These are phyloP conservation scores for Pseudognaphalium luteoalbum DNA, from an alignment of 129 eudicot genomes.

Conservation along the genomic window DNA sequence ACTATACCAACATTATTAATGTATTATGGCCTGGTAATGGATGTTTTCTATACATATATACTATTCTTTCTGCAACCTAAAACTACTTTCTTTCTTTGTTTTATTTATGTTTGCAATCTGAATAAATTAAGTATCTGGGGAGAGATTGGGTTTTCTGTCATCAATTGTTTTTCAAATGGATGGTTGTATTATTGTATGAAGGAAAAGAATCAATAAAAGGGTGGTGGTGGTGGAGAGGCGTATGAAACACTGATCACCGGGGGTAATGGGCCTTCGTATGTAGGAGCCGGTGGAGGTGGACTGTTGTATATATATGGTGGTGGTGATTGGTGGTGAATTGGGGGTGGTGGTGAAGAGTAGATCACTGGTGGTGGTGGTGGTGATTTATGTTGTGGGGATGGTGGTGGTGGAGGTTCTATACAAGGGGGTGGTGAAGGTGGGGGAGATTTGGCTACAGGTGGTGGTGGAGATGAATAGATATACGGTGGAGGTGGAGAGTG, in stretches of 20 bases:
- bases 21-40: constrained; percentile 32
- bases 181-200: constrained; percentile 15
- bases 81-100: constrained; percentile 11
- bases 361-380: constrained; percentile 41
- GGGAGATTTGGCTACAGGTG: constrained; percentile 9
- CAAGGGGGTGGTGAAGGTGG: constrained; percentile 38
- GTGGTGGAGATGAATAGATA: constrained; percentile 20
- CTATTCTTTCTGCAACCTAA: constrained; percentile 41
- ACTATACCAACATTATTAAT: constrained; percentile 26
- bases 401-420: constrained; percentile 34
- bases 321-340: constrained; percentile 19
- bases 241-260: constrained; percentile 69
- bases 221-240: constrained; percentile 88
- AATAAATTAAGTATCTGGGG: constrained; percentile 31
- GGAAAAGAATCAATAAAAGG: constrained; percentile 64
- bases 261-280: constrained; percentile 69
- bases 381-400: background rate
- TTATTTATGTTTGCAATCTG: constrained; percentile 38
- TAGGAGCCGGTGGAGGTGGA: constrained; percentile 49
- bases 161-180: background rate
- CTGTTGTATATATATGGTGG: constrained; percentile 26
- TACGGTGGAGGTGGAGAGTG: constrained; percentile 36
- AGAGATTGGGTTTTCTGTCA: constrained; percentile 33
- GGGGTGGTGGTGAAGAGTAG: constrained; percentile 41
- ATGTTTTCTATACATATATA: constrained; percentile 53